These are phyloP conservation scores for Spathaspora gorwiae DNA, from an alignment of 805 yeast genomes.

Conservation along the genomic window DNA sequence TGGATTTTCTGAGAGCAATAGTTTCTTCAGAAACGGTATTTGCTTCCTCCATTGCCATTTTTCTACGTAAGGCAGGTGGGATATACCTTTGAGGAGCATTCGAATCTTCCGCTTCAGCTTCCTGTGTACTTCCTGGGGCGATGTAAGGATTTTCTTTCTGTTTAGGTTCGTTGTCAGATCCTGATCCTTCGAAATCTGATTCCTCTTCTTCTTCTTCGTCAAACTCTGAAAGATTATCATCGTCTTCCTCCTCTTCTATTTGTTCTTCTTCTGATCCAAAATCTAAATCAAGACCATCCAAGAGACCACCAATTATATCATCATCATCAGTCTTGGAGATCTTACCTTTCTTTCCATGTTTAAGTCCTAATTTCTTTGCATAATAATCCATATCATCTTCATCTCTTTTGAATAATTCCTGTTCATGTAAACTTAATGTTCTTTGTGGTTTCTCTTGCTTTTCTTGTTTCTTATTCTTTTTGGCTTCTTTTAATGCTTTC, in stretches of 20 bases:
- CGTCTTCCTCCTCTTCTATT: slow-evolving; percentile 12
- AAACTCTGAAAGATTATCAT: slow-evolving; percentile 12
- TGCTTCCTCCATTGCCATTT: slow-evolving; percentile 36
- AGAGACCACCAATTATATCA: slow-evolving; percentile 75
- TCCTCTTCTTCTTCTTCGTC: slow-evolving; percentile 3
- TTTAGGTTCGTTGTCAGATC: slow-evolving; percentile 1
- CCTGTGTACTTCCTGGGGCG: slow-evolving; percentile 41
- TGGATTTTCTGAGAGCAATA: slow-evolving; percentile 49
- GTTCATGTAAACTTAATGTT: slow-evolving; percentile 36
- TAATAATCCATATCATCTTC: slow-evolving; percentile 79
- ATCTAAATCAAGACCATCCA: slow-evolving; percentile 69
- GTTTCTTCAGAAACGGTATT: slow-evolving; percentile 35
- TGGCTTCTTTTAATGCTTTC: slow-evolving; percentile 14
- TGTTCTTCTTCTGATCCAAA: slow-evolving; percentile 18
- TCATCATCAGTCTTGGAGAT: slow-evolving; percentile 55
- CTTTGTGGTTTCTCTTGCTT: slow-evolving; percentile 6
- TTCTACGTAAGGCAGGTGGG: slow-evolving; percentile 81
- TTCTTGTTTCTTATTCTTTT: slow-evolving; percentile 7
- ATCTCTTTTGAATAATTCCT: slow-evolving; percentile 50
- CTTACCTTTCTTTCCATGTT: slow-evolving; percentile 44
- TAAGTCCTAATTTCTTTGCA: slow-evolving; percentile 73
- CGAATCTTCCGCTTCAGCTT: neutral
- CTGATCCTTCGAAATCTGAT: slow-evolving; percentile 8
- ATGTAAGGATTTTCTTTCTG: slow-evolving; percentile 69
- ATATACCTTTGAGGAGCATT: slow-evolving; percentile 48